Evolutionary conservation across 2,329 filamentous ascomycete genomes (phyloP).

Genomic region (Colletotrichum cordylinicola): DNA sequence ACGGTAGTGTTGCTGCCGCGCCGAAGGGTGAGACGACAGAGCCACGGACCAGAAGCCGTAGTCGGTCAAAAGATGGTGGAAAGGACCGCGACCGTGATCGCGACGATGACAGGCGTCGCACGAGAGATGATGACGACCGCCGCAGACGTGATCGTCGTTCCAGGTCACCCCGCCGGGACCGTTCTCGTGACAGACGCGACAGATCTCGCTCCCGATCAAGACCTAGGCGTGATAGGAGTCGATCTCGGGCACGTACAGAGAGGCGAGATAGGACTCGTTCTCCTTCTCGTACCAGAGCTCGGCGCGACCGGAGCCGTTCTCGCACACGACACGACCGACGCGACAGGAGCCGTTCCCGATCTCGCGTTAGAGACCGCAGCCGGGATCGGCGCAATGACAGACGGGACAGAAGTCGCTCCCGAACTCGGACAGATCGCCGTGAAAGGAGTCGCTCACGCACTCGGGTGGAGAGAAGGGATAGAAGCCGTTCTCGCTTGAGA

Average conservation of each 20-base stretch:
- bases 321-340: slow-evolving; percentile 33
- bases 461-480: slow-evolving; percentile 28
- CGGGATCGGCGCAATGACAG: slow-evolving; percentile 38
- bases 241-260: slow-evolving; percentile 29
- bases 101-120: slow-evolving; percentile 34
- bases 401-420: slow-evolving; percentile 38
- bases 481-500: slow-evolving; percentile 33
- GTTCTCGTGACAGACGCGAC: slow-evolving; percentile 32
- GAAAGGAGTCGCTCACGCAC: slow-evolving; percentile 35
- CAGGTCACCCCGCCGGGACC: slow-evolving; percentile 41
- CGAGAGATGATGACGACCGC: slow-evolving; percentile 37
- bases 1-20: slow-evolving; percentile 22
- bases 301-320: slow-evolving; percentile 38
- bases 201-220: slow-evolving; percentile 32
- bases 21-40: slow-evolving; percentile 10
- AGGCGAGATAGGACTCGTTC: slow-evolving; percentile 47
- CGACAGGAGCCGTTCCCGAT: slow-evolving; percentile 42
- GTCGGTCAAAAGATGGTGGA: slow-evolving; percentile 26
- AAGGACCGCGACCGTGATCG: slow-evolving; percentile 27
- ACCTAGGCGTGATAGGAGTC: slow-evolving; percentile 41
- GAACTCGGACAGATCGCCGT: slow-evolving; percentile 18
- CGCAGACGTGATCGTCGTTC: slow-evolving; percentile 42
- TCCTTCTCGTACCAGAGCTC: slow-evolving; percentile 26
- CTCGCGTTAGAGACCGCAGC: slow-evolving; percentile 33
- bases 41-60: slow-evolving; percentile 26